phyloP scores from a whole-genome alignment of 2,329 filamentous ascomycete genomes.

The Plenodomus lindquistii region DNA sequence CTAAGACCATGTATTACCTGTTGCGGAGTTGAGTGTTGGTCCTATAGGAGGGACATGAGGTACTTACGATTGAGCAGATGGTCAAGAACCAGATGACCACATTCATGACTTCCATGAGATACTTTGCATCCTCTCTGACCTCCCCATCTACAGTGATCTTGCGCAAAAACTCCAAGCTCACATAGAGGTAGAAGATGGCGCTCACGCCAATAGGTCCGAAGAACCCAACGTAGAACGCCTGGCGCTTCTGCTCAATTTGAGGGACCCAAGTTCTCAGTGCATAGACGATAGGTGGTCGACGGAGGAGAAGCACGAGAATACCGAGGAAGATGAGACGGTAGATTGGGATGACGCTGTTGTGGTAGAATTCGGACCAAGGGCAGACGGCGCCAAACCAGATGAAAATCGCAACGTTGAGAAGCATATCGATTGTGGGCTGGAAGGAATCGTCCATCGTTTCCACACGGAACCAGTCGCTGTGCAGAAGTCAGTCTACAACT shows the following conservation, averaged over 20 bases:
- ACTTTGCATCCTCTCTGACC: constrained; percentile 66
- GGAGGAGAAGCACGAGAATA: constrained; percentile 73
- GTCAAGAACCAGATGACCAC: constrained; percentile 85
- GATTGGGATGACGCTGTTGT: constrained; percentile 71
- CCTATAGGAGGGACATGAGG: background rate
- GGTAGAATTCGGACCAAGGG: constrained; percentile 73
- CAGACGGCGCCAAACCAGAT: constrained; percentile 76
- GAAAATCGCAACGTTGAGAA: constrained; percentile 86
- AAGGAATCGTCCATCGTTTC: constrained; percentile 88
- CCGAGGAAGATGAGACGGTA: constrained; percentile 74
- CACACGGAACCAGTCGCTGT: constrained; percentile 81
- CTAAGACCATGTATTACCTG: constrained; percentile 79
- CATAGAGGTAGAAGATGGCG: constrained; percentile 86
- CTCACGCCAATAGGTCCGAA: constrained; percentile 92
- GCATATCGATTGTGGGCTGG: constrained; percentile 94
- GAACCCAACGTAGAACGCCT: constrained; percentile 86
- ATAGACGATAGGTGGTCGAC: constrained; percentile 77
- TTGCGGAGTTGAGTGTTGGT: background rate
- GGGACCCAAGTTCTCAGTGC: constrained; percentile 74
- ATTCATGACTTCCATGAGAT: constrained; percentile 67
- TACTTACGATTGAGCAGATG: constrained; percentile 78
- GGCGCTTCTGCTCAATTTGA: constrained; percentile 73
- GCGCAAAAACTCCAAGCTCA: constrained; percentile 74
- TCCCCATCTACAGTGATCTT: constrained; percentile 61
- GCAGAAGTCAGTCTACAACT: constrained; percentile 12